Evolutionary conservation across 371 early-diverging fungal species (phyloP).

Genomic region (Conidiobolus incongruus): DNA sequence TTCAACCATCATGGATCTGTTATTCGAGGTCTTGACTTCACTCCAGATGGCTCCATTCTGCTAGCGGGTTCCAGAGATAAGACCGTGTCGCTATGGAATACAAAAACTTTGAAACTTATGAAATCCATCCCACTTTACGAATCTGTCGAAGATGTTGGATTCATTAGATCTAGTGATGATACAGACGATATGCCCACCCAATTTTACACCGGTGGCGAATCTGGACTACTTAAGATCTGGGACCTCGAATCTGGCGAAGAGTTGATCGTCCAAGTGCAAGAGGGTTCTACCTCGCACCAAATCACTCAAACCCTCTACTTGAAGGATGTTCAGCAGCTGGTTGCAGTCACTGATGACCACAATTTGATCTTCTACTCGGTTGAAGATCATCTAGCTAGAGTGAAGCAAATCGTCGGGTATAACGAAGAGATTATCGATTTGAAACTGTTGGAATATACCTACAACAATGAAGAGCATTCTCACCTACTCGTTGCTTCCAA

Average conservation of each 20-base stretch:
- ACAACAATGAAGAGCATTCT: constrained; percentile 40
- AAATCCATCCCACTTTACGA: constrained; percentile 79
- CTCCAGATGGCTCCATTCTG: constrained; percentile 42
- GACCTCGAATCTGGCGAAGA: constrained; percentile 33
- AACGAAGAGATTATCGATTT: constrained; percentile 88
- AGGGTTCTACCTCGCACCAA: constrained; percentile 33
- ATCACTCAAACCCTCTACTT: constrained; percentile 37
- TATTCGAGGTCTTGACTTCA: constrained; percentile 70
- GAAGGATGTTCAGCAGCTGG: background rate
- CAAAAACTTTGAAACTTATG: constrained; percentile 31
- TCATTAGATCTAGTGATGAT: constrained; percentile 21
- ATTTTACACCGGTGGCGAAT: constrained; percentile 69
- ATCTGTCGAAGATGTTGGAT: constrained; percentile 46
- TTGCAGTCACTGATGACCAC: constrained; percentile 65
- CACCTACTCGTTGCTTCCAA: constrained; percentile 80
- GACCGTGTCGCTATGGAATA: constrained; percentile 80
- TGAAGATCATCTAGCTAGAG: constrained; percentile 19
- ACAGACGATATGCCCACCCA: constrained; percentile 15
- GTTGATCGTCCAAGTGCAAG: constrained; percentile 26
- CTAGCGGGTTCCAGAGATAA: constrained; percentile 87
- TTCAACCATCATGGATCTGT: constrained; percentile 75
- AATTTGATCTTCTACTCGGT: constrained; percentile 61
- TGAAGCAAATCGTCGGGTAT: constrained; percentile 77
- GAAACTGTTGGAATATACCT: constrained; percentile 9
- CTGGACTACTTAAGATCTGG: constrained; percentile 45